Base-by-base conservation (phyloP, 805 yeast genomes). In the Ogataea parapolymorpha region DNA sequence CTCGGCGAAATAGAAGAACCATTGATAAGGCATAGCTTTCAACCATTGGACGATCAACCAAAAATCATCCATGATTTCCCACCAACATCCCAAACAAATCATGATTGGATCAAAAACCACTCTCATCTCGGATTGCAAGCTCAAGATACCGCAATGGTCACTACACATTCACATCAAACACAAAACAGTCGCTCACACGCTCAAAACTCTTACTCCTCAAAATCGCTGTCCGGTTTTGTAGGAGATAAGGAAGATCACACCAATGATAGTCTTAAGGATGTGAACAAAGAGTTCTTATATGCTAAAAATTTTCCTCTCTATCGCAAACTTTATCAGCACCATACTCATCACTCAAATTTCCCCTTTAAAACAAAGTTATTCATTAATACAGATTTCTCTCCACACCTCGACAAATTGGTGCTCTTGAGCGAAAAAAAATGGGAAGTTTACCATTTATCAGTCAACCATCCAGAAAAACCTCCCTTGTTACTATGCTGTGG, bases 251-350 rank as follows among this genome's bases (percentile, higher is more conserved):
- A 41, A 28, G 18, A 9, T 7, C 16, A 38, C n/a, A 25, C 14
- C 9, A 25, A 25, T 12, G 27, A 25, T 2, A 20, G 7, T 9
- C 7, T 25, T 13, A 25, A n/a, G 27, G 27, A 25, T 20, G 14
- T 25, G 27, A 56, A 55, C 35, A 79, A 80, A 47, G 95, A 86
- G 56, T 70, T 74, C 40, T 71, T 79, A 39, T 87, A 81, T 59
- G 80, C 82, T 5, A 83, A 80, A 53, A 86, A 91, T 52, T 89
- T 87, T 62, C 97, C 97, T 0, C 77, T 80, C 41, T 85, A 83
- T 56, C 71, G 95, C 44, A 81, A 76, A 46, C 70, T 76, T 36
- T 68, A 71, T 36, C 77, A 77, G 32, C 73, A 72, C 54, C 64
- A 68, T 20, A 75, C 82, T 0, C 81, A 77, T 42, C 58, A 58